These are phyloP conservation scores for Termitomyces eurrhizus DNA, from an alignment of 768 basidiomycete genomes.

Conservation along the genomic window DNA sequence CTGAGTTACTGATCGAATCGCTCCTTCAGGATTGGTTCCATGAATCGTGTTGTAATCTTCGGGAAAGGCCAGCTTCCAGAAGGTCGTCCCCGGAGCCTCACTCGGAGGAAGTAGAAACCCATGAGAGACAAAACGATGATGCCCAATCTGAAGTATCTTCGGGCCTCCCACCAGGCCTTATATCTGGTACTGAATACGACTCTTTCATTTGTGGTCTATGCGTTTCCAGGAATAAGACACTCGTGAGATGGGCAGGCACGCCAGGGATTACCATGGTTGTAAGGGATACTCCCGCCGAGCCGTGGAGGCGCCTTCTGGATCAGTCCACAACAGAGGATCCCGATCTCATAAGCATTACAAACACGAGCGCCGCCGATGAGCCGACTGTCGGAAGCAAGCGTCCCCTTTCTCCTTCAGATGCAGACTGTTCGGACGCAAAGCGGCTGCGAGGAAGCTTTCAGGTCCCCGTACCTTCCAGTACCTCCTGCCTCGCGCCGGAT, in stretches of 20 bases:
- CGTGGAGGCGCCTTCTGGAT: constrained; percentile 53
- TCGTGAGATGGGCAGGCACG: constrained; percentile 66
- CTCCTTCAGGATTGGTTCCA: constrained; percentile 82
- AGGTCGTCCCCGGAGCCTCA: constrained; percentile 31
- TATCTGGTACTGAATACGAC: constrained; percentile 70
- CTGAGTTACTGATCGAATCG: constrained; percentile 10
- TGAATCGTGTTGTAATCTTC: constrained; percentile 82
- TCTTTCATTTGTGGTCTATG: constrained; percentile 70
- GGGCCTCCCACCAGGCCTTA: constrained; percentile 62
- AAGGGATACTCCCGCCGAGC: constrained; percentile 38
- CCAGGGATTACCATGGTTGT: constrained; percentile 64
- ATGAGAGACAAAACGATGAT: constrained; percentile 36
- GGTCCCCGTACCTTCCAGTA: constrained; percentile 15
- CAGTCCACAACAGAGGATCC: constrained; percentile 20
- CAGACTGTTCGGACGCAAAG: constrained; percentile 34
- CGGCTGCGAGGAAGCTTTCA: constrained; percentile 26
- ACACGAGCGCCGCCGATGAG: constrained; percentile 12
- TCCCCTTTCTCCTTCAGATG: constrained; percentile 36
- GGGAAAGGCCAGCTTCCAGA: constrained; percentile 56
- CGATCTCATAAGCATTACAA: constrained; percentile 25
- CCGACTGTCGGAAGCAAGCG: constrained; percentile 43
- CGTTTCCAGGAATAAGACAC: constrained; percentile 48
- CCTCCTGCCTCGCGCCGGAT: constrained; percentile 54
- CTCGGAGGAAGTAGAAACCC: constrained; percentile 15
- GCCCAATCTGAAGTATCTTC: constrained; percentile 59